These are phyloP conservation scores for Austroboletus rostrupii DNA, from an alignment of 1,284 basidiomycete genomes.

Conservation along the genomic window DNA sequence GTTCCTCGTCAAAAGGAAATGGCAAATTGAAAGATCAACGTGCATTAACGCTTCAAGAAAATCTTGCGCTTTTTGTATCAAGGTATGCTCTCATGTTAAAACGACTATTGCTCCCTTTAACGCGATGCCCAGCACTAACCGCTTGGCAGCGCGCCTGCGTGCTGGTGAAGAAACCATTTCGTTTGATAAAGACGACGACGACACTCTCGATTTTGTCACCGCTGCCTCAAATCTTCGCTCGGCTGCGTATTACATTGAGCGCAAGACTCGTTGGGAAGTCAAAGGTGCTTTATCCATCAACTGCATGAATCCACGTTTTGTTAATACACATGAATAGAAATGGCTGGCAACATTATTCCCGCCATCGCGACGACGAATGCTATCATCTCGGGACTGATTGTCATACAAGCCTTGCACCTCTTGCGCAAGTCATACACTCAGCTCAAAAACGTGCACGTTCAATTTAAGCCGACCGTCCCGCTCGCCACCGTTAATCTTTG, in stretches of 20 bases:
- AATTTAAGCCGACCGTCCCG: constrained; percentile 72
- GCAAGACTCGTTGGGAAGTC: constrained; percentile 93
- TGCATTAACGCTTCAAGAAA: constrained; percentile 72
- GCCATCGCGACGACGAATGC: constrained; percentile 99
- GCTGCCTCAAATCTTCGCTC: constrained; percentile 92
- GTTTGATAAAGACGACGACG: constrained; percentile 98
- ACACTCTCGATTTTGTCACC: constrained; percentile 94
- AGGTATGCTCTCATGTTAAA: constrained; percentile 47
- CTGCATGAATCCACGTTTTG: neutral
- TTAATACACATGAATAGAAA: constrained; percentile 55
- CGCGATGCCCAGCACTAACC: constrained; percentile 56
- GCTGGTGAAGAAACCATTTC: constrained; percentile 74
- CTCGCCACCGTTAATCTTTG: constrained; percentile 64
- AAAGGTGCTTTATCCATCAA: constrained; percentile 54
- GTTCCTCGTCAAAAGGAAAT: constrained; percentile 17
- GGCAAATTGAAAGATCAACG: constrained; percentile 76
- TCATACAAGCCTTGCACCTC: constrained; percentile 86
- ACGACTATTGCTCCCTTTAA: constrained; percentile 1
- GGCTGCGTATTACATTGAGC: constrained; percentile 82
- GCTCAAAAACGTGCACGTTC: constrained; percentile 69
- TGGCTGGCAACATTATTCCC: constrained; percentile 99
- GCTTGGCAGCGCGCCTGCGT: constrained; percentile 71
- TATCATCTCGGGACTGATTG: constrained; percentile 91
- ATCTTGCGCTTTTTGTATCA: constrained; percentile 75
- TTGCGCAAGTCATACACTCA: constrained; percentile 59